Base-by-base conservation (phyloP, 2,329 filamentous ascomycete genomes). In the Stachybotrys chlorohalonatus region DNA sequence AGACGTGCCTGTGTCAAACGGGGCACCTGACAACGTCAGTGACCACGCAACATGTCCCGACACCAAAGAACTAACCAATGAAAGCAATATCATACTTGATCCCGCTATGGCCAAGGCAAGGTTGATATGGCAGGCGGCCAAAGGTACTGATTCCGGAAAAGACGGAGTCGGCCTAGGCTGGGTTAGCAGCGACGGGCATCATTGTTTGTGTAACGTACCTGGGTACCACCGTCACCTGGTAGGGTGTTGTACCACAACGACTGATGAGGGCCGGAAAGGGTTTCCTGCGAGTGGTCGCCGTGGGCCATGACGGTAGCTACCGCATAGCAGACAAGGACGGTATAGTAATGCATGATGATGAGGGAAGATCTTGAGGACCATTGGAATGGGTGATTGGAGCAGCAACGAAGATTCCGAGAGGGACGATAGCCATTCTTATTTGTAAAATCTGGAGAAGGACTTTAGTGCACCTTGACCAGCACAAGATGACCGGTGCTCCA, bases 101-200 rank as follows among this genome's bases (percentile, higher is more conserved):
- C 31, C 83, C 79, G 47, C 83, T 78, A 58, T 80, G 85, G n/a
- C 81, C 76, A 5, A 95, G 76, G 67, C 90, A 95, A 3, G 88
- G 87, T 55, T 80, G 82, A 71, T 95, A 94, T 6, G 85, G 84
- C 47, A 94, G 74, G 52, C 89, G 84, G 11, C 89, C 90, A 66
- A 94, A 94, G 7, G 90, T 95, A 1, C 87, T 88, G 64, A 95
- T 94, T 31, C 90, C 90, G 1, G 88, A 93, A 72, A 94, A 95
- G 55, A 94, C 89, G 0, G 89, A 91, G 68, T 95, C 89, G 56
- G 89, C 89, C 86, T 92, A 1, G 0, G 39, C 1, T 0, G 2
- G 0, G 11, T 61, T 2, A 62, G 50, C 1, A 31, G n/a, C 47
- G 7, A 16, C 7, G 15, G 31, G 39, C 13, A 49, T 2, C 2